These are phyloP conservation scores for Wickerhamomyces alni DNA, from an alignment of 805 yeast species.

Conservation along the genomic window DNA sequence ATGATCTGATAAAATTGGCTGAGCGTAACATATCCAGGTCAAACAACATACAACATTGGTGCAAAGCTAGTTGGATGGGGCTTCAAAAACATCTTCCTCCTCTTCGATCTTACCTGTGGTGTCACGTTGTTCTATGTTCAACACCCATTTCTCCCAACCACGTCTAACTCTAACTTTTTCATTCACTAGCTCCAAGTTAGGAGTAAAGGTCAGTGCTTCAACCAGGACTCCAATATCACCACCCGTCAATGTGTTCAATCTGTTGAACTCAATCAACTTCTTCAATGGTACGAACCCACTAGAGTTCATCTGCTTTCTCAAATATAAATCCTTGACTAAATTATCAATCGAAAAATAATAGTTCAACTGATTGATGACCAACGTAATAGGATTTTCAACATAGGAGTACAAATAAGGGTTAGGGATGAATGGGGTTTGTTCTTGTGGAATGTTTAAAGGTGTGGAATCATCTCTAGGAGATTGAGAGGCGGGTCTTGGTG, in stretches of 20 bases:
- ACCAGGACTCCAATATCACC: slow-evolving; percentile 40
- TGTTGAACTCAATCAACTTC: slow-evolving; percentile 62
- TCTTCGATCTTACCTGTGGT: slow-evolving; percentile 41
- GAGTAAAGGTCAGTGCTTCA: slow-evolving; percentile 11
- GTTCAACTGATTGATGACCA: slow-evolving; percentile 58
- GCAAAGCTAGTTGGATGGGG: no score
- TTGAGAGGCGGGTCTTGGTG: slow-evolving; percentile 16
- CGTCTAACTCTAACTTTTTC: slow-evolving; percentile 53
- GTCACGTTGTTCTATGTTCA: slow-evolving; percentile 44
- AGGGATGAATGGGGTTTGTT: slow-evolving; percentile 7
- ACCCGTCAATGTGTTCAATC: slow-evolving; percentile 59
- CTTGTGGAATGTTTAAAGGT: slow-evolving; percentile 4
- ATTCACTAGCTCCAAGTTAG: slow-evolving; percentile 24
- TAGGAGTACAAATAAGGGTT: slow-evolving; percentile 7
- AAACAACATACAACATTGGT: neutral
- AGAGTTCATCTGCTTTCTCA: slow-evolving; percentile 75
- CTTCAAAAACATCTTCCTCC: slow-evolving; percentile 29
- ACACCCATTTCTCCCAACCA: slow-evolving; percentile 62
- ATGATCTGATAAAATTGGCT: no score
- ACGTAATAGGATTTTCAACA: slow-evolving; percentile 14
- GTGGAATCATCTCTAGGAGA: slow-evolving; percentile 14
- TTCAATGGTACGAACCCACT: slow-evolving; percentile 66
- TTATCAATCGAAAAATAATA: slow-evolving; percentile 90
- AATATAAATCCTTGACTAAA: slow-evolving; percentile 71
- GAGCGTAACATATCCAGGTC: no score